Base-by-base conservation (phyloP, 2,329 filamentous ascomycete genomes). In the Fusarium sp. region DNA sequence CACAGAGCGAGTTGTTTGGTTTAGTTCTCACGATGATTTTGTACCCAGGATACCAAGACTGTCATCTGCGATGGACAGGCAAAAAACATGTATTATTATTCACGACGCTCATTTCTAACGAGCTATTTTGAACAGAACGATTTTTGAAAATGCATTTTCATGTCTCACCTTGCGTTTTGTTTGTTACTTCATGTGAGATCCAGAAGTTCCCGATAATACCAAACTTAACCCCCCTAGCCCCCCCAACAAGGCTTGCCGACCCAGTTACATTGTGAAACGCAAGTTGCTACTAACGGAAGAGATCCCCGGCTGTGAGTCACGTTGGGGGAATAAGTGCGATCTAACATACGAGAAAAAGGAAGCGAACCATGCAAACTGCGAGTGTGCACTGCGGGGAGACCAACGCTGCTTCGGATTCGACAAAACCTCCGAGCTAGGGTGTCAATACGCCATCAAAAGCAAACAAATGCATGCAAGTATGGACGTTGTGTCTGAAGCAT, bases 31-130 rank as follows among this genome's bases (percentile, higher is more conserved):
- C 46, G 59, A 56, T 68, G 49, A 14, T 42, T 60, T 58, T 64
- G 45, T 38, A 21, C 38, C 17, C 44, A 59, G 55, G 62, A 69
- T 68, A 68, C 61, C 65, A 68, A 74, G 67, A 70, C 62, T 74
- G 68, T 69, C 54, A 67, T 65, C 56, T 67, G 40, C 40, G 57
- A 65, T n/a, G 57, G 53, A 69, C 56, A 56, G 56, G 26, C 38
- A 49, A 59, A 59, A 59, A 60, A 66, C 45, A 40, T 77, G 72
- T 76, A 76, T 64, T 65, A 70, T 40, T 70, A 76, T 76, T 76
- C 73, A 73, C 62, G 51, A 73, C 71, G 58, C 66, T 76, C 66
- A 47, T 65, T 74, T 59, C 43, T 34, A 4, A 53, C 32, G 38
- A 56, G 55, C 51, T 52, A 57, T 54, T 55, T 60, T 49, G 46